These are phyloP conservation scores for Puccinellia tenuiflora DNA, from an alignment of 176 grass and related monocot species.

Conservation along the genomic window DNA sequence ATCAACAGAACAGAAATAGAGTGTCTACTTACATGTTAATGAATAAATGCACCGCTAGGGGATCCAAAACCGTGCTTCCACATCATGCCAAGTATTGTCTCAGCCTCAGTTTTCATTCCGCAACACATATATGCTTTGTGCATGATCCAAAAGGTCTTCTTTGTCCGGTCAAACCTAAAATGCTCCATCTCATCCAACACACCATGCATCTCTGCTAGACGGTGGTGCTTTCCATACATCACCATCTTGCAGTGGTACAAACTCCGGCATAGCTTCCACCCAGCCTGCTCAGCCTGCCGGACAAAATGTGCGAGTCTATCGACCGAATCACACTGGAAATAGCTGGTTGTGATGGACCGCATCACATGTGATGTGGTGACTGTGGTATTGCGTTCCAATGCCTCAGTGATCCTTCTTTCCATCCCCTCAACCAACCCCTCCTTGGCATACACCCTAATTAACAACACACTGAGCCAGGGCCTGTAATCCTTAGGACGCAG, in stretches of 20 bases:
- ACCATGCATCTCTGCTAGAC: slow-evolving; percentile 63
- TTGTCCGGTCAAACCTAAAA: slow-evolving; percentile 53
- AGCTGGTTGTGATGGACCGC: slow-evolving; percentile 58
- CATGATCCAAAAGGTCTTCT: slow-evolving; percentile 87
- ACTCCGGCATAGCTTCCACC: slow-evolving; percentile 77
- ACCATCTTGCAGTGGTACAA: slow-evolving; percentile 94
- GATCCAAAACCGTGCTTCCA: slow-evolving; percentile 64
- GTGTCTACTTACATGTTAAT: slow-evolving; percentile 37
- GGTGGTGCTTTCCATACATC: slow-evolving; percentile 74
- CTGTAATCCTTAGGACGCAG: slow-evolving; percentile 62
- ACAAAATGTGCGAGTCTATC: slow-evolving; percentile 67
- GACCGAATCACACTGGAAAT: slow-evolving; percentile 45
- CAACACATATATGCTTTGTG: slow-evolving; percentile 62
- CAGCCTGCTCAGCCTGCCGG: slow-evolving; percentile 48
- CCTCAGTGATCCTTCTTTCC: slow-evolving; percentile 65
- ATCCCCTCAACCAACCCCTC: slow-evolving; percentile 70
- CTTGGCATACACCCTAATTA: slow-evolving; percentile 76
- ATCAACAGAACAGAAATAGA: neutral
- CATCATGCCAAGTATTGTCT: slow-evolving; percentile 66
- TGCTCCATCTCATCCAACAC: slow-evolving; percentile 83
- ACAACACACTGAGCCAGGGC: slow-evolving; percentile 70
- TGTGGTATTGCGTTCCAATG: slow-evolving; percentile 44
- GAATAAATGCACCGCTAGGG: neutral
- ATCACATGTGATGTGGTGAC: slow-evolving; percentile 52
- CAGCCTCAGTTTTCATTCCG: slow-evolving; percentile 48